phyloP scores from a whole-genome alignment of 2,329 filamentous ascomycete species.

The Pestalotiopsis sp. region DNA sequence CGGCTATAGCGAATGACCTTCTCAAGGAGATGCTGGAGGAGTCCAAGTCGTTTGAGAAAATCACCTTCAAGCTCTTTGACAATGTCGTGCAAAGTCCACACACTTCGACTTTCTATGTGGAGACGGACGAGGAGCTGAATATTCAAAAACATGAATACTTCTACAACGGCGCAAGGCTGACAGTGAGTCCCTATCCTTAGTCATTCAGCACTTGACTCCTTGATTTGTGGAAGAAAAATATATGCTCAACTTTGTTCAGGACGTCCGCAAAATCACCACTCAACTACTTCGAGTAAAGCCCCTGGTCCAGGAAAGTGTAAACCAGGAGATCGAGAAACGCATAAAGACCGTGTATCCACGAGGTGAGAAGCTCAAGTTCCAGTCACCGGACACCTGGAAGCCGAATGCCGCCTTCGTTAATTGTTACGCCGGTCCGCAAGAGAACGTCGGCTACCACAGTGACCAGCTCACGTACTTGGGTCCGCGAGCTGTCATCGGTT shows the following conservation, averaged over 20 bases:
- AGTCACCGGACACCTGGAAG: slow-evolving; percentile 72
- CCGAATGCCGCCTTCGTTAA: slow-evolving; percentile 95
- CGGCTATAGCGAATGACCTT: slow-evolving; percentile 70
- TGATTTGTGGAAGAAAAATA: neutral
- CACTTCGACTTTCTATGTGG: slow-evolving; percentile 81
- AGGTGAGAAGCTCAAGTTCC: slow-evolving; percentile 74
- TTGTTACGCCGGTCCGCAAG: slow-evolving; percentile 79
- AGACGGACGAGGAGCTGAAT: slow-evolving; percentile 68
- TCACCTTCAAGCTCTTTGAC: slow-evolving; percentile 85
- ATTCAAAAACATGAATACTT: slow-evolving; percentile 78
- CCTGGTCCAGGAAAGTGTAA: slow-evolving; percentile 75
- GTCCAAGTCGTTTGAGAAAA: slow-evolving; percentile 67
- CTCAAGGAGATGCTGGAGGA: slow-evolving; percentile 77
- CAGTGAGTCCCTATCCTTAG: slow-evolving; percentile 39
- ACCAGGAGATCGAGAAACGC: slow-evolving; percentile 71
- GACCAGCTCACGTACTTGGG: slow-evolving; percentile 94
- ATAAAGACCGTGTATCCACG: slow-evolving; percentile 69
- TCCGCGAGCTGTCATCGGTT: slow-evolving; percentile 85
- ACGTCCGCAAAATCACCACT: slow-evolving; percentile 76
- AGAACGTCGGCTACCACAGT: slow-evolving; percentile 89
- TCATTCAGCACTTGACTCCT: neutral
- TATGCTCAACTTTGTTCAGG: slow-evolving; percentile 40
- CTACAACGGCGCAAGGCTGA: slow-evolving; percentile 79
- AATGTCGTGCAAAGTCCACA: slow-evolving; percentile 84
- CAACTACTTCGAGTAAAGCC: slow-evolving; percentile 70